These are phyloP conservation scores for Drechslerella dactyloides DNA, from an alignment of 2,329 filamentous ascomycete species.

Conservation along the genomic window DNA sequence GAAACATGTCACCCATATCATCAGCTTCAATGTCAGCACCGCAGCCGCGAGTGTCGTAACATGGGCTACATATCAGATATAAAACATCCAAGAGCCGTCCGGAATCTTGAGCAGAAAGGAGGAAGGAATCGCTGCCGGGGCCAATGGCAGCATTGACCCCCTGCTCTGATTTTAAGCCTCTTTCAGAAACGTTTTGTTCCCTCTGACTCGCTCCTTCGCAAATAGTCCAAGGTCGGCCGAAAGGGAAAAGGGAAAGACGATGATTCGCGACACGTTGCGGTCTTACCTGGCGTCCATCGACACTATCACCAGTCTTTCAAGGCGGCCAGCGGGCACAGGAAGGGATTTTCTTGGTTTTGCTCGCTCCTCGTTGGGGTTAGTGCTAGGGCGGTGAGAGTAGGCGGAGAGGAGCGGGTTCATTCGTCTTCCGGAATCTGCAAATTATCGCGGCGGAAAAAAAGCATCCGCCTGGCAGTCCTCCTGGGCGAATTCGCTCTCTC, in stretches of 20 bases:
- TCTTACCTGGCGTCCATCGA: slow-evolving; percentile 25
- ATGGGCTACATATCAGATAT: slow-evolving; percentile 24
- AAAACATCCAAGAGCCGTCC: slow-evolving; percentile 17
- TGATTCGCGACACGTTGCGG: slow-evolving; percentile 21
- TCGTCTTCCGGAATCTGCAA: slow-evolving; percentile 17
- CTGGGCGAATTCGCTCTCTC: slow-evolving; percentile 1
- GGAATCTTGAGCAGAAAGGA: slow-evolving; percentile 9
- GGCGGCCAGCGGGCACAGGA: slow-evolving; percentile 23
- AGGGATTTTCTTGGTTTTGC: slow-evolving; percentile 16
- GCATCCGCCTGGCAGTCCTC: slow-evolving; percentile 31
- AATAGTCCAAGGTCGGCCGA: too few species aligned
- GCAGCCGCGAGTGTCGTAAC: slow-evolving; percentile 27
- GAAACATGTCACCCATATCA: slow-evolving; percentile 51
- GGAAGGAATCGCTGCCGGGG: slow-evolving; percentile 15
- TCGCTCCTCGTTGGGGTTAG: slow-evolving; percentile 11
- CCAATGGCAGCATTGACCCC: slow-evolving; percentile 16
- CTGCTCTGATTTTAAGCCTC: slow-evolving; percentile 18
- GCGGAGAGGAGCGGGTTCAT: slow-evolving; percentile 9
- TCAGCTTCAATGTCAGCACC: slow-evolving; percentile 50
- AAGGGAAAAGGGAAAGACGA: slow-evolving; percentile 3
- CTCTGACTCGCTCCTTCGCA: too few species aligned
- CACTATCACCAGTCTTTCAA: slow-evolving; percentile 27
- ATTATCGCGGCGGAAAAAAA: slow-evolving; percentile 47
- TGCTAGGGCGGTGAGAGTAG: slow-evolving; percentile 8
- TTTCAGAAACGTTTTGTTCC: slow-evolving; percentile 4